Base-by-base conservation (phyloP, 2,329 filamentous ascomycete genomes). In the Ophiostoma populinum region DNA sequence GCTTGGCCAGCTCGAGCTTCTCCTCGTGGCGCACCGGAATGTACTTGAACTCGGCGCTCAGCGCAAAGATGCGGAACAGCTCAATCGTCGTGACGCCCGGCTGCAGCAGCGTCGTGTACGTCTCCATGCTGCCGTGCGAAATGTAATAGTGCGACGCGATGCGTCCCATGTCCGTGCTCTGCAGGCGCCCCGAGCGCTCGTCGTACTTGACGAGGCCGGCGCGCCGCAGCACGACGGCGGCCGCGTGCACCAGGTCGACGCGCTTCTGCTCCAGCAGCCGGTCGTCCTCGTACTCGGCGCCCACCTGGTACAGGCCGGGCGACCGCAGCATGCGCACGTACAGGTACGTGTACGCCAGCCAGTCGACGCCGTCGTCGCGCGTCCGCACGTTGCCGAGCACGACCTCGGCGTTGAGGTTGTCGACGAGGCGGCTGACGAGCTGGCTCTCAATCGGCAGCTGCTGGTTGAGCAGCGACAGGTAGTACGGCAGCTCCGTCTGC, bases 141-240 rank as follows among this genome's bases (percentile, higher is more conserved):
- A 98, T 94, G 61, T 98, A 98, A 62, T 98, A 98, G 55, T 98
- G 90, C 11, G 87, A 95, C 6, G 92, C 80, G 46, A 98, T 92
- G 27, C 90, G 77, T 35, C 92, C 90, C 36, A 98, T 75, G 54
- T 98, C 90, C 0, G 90, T 98, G 4, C 81, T 72, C 55, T 92
- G 85, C 21, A 98, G 57, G 48, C 75, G 80, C 18, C 92, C 90
- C 1, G 77, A 76, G 56, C 90, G 90, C 55, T 92, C 90, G 48
- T 98, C 90, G 50, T 98, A 98, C 50, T 92, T 94, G 55, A 92
- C 67, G 7, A 98, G 67, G 41, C 78, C 85, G 3, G 83, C 83
- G 51, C 81, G 90, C 49, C 92, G 83, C 9, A 98, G 62, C 2
- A 92, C 74, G 21, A 72, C 69, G 12, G 90, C 87, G 32, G 92